phyloP scores from a whole-genome alignment of 805 yeast genomes.

The Komagataella mondaviorum region DNA sequence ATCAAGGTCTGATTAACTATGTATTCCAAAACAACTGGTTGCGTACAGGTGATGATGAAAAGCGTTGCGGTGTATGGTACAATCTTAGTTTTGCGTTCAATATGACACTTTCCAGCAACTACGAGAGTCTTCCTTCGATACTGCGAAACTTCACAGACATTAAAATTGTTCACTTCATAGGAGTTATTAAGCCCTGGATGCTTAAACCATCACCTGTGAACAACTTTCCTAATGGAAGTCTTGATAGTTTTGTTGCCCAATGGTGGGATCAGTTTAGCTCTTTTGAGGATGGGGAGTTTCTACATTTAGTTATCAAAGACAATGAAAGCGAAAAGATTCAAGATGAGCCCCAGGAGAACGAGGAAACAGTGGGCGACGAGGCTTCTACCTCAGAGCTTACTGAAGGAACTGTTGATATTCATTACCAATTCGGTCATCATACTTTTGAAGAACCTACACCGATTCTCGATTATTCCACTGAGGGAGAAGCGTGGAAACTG shows the following conservation, averaged over 20 bases:
- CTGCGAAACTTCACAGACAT: constrained; percentile 18
- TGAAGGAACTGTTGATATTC: neutral
- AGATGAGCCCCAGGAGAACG: neutral
- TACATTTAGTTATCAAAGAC: neutral
- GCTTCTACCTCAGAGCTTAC: neutral
- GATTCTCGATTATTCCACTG: constrained; percentile 3
- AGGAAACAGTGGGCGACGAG: neutral
- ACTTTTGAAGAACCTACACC: neutral
- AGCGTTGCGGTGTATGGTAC: constrained; percentile 32
- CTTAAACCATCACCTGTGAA: neutral
- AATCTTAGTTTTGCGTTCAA: constrained; percentile 72
- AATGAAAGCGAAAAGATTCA: neutral
- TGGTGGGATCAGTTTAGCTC: neutral
- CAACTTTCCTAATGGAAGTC: neutral
- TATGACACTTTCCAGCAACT: constrained; percentile 41
- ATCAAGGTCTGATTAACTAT: constrained; percentile 80
- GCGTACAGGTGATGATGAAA: neutral
- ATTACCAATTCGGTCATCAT: neutral
- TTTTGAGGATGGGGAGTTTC: neutral
- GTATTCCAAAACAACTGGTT: constrained; percentile 30
- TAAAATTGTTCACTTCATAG: constrained; percentile 56
- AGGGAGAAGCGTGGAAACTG: constrained; percentile 20
- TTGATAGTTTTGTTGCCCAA: neutral
- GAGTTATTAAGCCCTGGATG: constrained; percentile 47
- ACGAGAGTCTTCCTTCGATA: constrained; percentile 21